phyloP scores from a whole-genome alignment of 345 rosid genomes.

The Isatis tinctoria region DNA sequence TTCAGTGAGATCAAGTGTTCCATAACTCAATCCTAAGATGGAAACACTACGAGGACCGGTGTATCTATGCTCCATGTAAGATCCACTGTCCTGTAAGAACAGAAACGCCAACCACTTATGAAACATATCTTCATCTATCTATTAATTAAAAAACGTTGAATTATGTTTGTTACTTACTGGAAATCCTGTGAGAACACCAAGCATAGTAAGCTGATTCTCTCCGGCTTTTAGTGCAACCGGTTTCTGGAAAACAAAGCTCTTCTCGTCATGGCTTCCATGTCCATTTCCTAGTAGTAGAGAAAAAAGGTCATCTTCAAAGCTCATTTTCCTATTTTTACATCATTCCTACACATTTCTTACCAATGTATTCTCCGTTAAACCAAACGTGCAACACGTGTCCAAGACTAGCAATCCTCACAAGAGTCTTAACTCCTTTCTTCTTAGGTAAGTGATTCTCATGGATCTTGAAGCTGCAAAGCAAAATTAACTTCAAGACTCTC shows the following conservation, averaged over 20 bases:
- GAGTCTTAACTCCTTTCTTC: constrained; percentile 40
- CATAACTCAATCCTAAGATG: constrained; percentile 74
- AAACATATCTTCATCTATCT: neutral
- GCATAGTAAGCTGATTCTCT: constrained; percentile 45
- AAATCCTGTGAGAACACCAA: constrained; percentile 58
- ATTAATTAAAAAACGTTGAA: neutral
- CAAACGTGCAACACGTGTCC: constrained; percentile 78
- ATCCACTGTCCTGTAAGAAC: constrained; percentile 73
- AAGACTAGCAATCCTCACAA: constrained; percentile 66
- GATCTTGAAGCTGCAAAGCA: constrained; percentile 46
- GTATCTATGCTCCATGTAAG: constrained; percentile 81
- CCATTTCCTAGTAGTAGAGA: constrained; percentile 41
- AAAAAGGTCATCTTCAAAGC: neutral
- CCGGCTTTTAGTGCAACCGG: constrained; percentile 46
- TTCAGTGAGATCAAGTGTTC: constrained; percentile 68
- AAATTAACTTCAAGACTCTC: neutral
- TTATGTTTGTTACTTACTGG: constrained; percentile 43
- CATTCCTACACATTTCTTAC: constrained; percentile 33
- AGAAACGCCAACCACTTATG: neutral
- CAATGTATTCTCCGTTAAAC: constrained; percentile 66
- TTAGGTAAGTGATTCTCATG: constrained; percentile 42
- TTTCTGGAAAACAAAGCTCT: constrained; percentile 73
- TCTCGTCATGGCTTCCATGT: constrained; percentile 84
- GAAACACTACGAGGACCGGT: constrained; percentile 81
- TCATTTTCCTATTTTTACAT: neutral